phyloP scores from a whole-genome alignment of 108 stramenopile genomes.

The Cylindrotheca closterium region DNA sequence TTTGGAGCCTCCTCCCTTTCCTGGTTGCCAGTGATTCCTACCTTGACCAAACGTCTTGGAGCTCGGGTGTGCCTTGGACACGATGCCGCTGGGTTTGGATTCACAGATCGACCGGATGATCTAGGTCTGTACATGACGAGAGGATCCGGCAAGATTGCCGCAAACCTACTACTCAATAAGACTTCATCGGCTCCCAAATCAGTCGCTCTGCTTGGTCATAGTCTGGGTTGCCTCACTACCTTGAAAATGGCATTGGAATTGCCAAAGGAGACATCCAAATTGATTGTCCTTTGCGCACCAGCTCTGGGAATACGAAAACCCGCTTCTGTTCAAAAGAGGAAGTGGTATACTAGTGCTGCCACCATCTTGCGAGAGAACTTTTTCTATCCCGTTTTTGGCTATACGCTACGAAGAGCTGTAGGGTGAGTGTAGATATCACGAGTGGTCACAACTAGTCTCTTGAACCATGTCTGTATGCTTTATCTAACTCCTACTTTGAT shows the following conservation, averaged over 20 bases:
- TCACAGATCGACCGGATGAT: slow-evolving; percentile 71
- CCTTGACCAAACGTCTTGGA: slow-evolving; percentile 41
- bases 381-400: slow-evolving; percentile 36
- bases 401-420: slow-evolving; percentile 62
- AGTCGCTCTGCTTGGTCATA: slow-evolving; percentile 75
- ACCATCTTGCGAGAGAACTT: slow-evolving; percentile 11
- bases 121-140: slow-evolving; percentile 34
- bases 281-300: slow-evolving; percentile 72
- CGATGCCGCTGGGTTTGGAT: slow-evolving; percentile 84
- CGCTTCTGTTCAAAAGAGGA: not conserved
- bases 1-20: slow-evolving; percentile 84
- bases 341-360: slow-evolving; percentile 1
- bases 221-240: slow-evolving; percentile 68
- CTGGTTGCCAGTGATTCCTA: slow-evolving; percentile 53
- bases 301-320: slow-evolving; percentile 42
- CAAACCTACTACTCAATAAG: slow-evolving; percentile 16
- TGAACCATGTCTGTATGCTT: not conserved
- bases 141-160: slow-evolving; percentile 46
- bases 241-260: slow-evolving; percentile 58
- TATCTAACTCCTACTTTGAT: not conserved
- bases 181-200: not conserved
- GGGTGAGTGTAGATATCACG: slow-evolving; percentile 25
- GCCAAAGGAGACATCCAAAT: slow-evolving; percentile 22
- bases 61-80: slow-evolving; percentile 58
- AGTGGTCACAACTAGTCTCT: not conserved